phyloP scores from a whole-genome alignment of 2,329 filamentous ascomycete genomes.

The Scedosporium minutisporum region DNA sequence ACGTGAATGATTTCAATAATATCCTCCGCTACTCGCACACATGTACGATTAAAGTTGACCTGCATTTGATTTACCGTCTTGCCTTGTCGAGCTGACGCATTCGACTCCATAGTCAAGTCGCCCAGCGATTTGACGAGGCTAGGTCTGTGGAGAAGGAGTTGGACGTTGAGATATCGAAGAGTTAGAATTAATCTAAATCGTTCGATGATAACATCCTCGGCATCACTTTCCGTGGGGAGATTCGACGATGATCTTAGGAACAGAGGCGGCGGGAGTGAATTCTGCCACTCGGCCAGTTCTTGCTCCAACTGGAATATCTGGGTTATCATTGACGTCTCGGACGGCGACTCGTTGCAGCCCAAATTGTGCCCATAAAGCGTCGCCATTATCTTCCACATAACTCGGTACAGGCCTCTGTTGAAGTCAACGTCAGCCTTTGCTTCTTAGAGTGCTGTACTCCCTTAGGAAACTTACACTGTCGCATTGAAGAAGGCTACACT shows the following conservation, averaged over 20 bases:
- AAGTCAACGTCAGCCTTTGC: background rate
- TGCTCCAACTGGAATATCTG: conserved; percentile 27
- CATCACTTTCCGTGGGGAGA: conserved; percentile 11
- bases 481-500: conserved; percentile 19
- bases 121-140: conserved; percentile 12
- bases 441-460: too few relatives aligned
- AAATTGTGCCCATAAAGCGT: conserved; percentile 21
- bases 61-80: conserved; percentile 11
- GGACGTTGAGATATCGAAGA: conserved; percentile 18
- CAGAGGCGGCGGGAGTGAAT: conserved; percentile 19
- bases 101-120: too few relatives aligned
- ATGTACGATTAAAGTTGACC: conserved; percentile 11
- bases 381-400: background rate
- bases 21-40: conserved; percentile 8
- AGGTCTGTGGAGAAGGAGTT: conserved; percentile 17
- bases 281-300: conserved; percentile 26
- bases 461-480: conserved; percentile 19
- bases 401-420: background rate
- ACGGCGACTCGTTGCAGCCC: conserved; percentile 19
- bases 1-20: conserved; percentile 13
- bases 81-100: conserved; percentile 3
- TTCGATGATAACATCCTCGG: conserved; percentile 12
- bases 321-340: conserved; percentile 19
- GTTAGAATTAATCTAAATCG: conserved; percentile 27
- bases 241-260: conserved; percentile 15